Evolutionary conservation across 2,329 filamentous ascomycete genomes (phyloP).

Genomic region (Eutypella sp.): DNA sequence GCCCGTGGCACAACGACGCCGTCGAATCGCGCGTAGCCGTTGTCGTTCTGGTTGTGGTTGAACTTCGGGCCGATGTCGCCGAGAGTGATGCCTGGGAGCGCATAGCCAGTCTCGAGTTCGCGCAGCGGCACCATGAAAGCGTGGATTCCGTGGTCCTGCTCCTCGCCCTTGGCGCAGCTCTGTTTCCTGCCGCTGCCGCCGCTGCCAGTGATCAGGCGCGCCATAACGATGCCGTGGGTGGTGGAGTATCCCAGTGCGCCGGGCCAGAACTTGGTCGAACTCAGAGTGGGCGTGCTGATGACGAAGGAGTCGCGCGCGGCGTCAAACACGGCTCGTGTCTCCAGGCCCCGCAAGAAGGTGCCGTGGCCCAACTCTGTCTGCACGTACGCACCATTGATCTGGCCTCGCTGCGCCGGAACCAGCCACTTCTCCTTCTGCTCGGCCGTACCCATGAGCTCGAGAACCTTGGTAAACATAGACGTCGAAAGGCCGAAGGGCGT

Average conservation of each 20-base stretch:
- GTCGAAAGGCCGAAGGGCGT: slow-evolving; percentile 10
- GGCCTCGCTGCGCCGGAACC: slow-evolving; percentile 7
- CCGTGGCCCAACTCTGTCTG: slow-evolving; percentile 30
- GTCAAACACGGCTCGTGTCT: slow-evolving; percentile 28
- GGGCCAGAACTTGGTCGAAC: slow-evolving; percentile 27
- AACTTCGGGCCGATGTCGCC: slow-evolving; percentile 25
- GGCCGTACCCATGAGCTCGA: slow-evolving; percentile 6
- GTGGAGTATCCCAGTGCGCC: slow-evolving; percentile 22
- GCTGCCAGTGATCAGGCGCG: slow-evolving; percentile 21
- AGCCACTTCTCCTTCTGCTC: slow-evolving; percentile 10
- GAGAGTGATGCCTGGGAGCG: slow-evolving; percentile 21
- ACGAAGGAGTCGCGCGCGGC: slow-evolving; percentile 23
- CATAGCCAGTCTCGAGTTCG: slow-evolving; percentile 18
- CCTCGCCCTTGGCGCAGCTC: too few species aligned
- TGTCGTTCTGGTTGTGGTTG: slow-evolving; percentile 24
- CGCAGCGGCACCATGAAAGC: slow-evolving; percentile 26
- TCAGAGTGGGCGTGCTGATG: slow-evolving; percentile 23
- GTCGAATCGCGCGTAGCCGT: slow-evolving; percentile 29
- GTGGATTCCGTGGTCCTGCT: slow-evolving; percentile 25
- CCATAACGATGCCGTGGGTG: slow-evolving; percentile 26
- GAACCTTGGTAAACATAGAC: slow-evolving; percentile 13
- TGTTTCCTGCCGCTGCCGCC: too few species aligned
- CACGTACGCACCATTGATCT: slow-evolving; percentile 24
- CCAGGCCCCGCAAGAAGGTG: slow-evolving; percentile 24
- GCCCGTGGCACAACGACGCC: slow-evolving; percentile 27